Evolutionary conservation across 2,329 filamentous ascomycete species (phyloP).

Genomic region (Aspergillus sp.): DNA sequence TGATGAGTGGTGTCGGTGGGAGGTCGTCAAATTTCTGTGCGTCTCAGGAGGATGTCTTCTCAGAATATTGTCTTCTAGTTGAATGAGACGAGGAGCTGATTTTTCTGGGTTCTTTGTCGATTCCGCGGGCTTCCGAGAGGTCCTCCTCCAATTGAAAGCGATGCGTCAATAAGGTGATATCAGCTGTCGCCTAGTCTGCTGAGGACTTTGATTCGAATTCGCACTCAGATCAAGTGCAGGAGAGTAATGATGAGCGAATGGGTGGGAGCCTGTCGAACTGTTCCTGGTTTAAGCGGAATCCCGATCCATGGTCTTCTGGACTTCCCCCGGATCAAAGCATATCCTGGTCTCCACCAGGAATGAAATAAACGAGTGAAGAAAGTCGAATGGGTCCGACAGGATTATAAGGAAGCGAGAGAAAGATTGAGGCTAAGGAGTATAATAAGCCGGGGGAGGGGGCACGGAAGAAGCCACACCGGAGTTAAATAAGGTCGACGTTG

Average conservation of each 20-base stretch:
- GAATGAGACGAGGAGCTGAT: background rate
- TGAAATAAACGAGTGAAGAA: background rate
- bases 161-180: background rate
- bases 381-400: background rate
- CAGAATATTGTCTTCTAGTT: background rate
- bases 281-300: conserved; percentile 1
- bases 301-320: conserved; percentile 1
- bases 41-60: background rate
- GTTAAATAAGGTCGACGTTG: background rate
- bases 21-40: background rate
- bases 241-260: background rate
- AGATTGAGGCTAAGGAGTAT: background rate
- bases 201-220: background rate
- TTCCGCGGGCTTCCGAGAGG: conserved; percentile 18
- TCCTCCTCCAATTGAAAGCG: background rate
- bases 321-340: conserved; percentile 2
- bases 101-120: background rate
- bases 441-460: background rate
- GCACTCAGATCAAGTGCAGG: background rate
- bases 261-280: background rate
- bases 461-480: background rate
- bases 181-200: background rate
- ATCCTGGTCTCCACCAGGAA: background rate
- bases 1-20: background rate
- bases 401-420: background rate